Evolutionary conservation across 106 monocot species (phyloP).

Genomic region (Dendrobium catenatum): DNA sequence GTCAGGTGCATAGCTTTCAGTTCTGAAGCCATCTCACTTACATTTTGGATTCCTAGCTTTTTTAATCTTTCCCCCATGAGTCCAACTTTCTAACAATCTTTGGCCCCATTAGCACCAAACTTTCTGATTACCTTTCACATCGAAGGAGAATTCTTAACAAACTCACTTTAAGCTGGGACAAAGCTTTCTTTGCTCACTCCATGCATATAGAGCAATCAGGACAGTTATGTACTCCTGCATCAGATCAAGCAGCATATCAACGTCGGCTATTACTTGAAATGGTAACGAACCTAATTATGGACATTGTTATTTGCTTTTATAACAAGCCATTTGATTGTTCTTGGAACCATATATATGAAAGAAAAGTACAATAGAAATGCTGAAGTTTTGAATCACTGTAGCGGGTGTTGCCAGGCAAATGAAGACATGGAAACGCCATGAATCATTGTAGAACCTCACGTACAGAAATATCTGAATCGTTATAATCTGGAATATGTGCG

Average conservation of each 20-base stretch:
- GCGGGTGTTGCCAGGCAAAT: too few species aligned
- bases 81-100: slow-evolving; percentile 5
- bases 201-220: neutral
- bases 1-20: slow-evolving; percentile 3
- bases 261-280: neutral
- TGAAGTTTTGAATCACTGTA: too few species aligned
- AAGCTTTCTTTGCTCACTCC: neutral
- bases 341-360: neutral
- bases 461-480: neutral
- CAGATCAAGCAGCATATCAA: neutral
- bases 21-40: neutral
- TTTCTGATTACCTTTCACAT: slow-evolving; percentile 2
- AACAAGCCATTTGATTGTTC: neutral
- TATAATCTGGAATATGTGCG: neutral
- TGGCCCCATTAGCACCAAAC: slow-evolving; percentile 10
- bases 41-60: neutral
- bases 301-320: neutral
- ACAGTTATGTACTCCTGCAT: neutral
- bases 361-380: neutral
- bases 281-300: neutral
- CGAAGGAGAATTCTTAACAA: slow-evolving; percentile 5
- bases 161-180: neutral
- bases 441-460: neutral
- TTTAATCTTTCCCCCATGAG: neutral
- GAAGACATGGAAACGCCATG: too few species aligned